These are phyloP conservation scores for Sarcocystis neurona DNA, from an alignment of 169 alveolate species.

Conservation along the genomic window DNA sequence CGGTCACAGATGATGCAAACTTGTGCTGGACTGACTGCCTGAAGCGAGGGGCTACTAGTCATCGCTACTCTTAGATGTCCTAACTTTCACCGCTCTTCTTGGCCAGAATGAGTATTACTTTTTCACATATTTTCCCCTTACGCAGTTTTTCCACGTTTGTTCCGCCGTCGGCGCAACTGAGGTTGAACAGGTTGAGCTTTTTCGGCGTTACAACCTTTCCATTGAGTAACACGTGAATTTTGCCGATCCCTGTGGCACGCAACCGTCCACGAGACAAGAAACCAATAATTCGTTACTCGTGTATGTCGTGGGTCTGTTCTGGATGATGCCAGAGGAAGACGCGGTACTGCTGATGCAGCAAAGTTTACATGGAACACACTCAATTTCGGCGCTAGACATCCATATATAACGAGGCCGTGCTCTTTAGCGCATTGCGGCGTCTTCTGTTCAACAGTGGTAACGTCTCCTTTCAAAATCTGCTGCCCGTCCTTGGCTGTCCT, in stretches of 20 bases:
- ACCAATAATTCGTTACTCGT: not conserved
- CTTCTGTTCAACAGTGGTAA: no score
- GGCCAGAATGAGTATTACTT: not conserved
- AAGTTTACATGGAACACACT: not conserved
- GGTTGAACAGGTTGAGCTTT: not conserved
- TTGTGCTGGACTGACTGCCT: no score
- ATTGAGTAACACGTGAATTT: slow-evolving; percentile 27
- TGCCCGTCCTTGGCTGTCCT: no score
- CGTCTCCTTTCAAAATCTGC: no score
- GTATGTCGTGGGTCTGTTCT: not conserved
- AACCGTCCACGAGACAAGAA: not conserved
- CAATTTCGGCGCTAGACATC: not conserved
- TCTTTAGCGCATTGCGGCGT: not conserved
- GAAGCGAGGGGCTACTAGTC: no score
- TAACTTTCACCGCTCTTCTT: no score
- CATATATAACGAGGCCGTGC: not conserved
- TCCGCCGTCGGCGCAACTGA: not conserved
- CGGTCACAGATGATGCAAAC: no score
- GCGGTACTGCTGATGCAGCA: not conserved
- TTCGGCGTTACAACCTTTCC: slow-evolving; percentile 12
- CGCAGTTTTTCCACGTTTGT: slow-evolving; percentile 18
- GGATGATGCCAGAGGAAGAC: not conserved
- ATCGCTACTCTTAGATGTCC: no score
- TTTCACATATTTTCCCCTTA: not conserved
- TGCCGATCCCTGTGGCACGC: not conserved